Conservation (phyloP, 352 stramenopile species). For the Pythium insidiosum region DNA sequence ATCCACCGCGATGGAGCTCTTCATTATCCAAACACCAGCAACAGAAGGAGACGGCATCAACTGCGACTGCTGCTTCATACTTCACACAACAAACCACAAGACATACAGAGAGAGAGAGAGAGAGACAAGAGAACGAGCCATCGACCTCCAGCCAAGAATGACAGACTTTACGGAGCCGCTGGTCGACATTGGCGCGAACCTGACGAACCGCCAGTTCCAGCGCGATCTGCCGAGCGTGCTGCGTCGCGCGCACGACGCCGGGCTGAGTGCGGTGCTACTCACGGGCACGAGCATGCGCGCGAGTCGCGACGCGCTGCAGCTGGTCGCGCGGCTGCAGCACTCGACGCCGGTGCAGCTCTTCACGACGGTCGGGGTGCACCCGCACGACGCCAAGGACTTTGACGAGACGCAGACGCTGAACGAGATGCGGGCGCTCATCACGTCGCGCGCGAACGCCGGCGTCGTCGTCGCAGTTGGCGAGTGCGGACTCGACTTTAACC, state of each 20-base stretch:
- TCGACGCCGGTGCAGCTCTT: conserved; percentile 38
- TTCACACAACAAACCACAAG: too few species aligned
- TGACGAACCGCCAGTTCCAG: conserved; percentile 57
- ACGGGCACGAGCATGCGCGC: conserved; percentile 63
- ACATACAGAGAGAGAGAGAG: too few species aligned
- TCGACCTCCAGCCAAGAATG: too few species aligned
- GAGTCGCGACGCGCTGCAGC: conserved; percentile 29
- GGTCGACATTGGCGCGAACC: conserved; percentile 66
- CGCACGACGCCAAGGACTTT: conserved; percentile 88
- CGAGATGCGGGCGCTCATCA: conserved; percentile 37
- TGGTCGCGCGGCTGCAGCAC: conserved; percentile 17
- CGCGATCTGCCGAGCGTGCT: conserved; percentile 88
- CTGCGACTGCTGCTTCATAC: too few species aligned
- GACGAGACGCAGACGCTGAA: conserved; percentile 18
- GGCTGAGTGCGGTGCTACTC: conserved; percentile 77
- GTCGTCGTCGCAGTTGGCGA: conserved; percentile 91
- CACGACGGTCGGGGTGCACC: conserved; percentile 92
- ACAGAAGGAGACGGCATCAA: too few species aligned
- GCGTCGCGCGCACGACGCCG: conserved; percentile 52
- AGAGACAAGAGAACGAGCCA: too few species aligned
- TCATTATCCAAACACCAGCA: too few species aligned
- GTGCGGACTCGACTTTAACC: conserved; percentile 95
- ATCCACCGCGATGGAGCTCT: too few species aligned
- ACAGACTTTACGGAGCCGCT: conserved; percentile 18
- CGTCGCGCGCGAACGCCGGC: conserved; percentile 21